phyloP scores from a whole-genome alignment of 371 early-diverging fungal genomes.

The Mortierella polycephala region DNA sequence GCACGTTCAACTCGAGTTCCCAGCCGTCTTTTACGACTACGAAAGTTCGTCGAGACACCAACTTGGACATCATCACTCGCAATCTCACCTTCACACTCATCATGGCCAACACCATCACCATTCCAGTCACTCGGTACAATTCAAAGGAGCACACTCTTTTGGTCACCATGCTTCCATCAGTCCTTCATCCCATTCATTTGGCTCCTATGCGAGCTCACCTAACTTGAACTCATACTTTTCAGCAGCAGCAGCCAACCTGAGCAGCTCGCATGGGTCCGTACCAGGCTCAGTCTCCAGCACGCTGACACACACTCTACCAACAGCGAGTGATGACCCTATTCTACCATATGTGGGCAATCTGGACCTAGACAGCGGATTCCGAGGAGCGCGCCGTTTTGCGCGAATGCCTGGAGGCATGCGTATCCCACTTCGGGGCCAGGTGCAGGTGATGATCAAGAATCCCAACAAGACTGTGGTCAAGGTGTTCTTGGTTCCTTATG shows the following conservation, averaged over 20 bases:
- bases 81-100: constrained; percentile 7
- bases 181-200: constrained; percentile 19
- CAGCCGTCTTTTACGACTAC: constrained; percentile 80
- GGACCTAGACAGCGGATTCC: constrained; percentile 65
- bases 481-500: constrained; percentile 84
- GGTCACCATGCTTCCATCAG: constrained; percentile 16
- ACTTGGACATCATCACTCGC: constrained; percentile 11
- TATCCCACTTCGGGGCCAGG: constrained; percentile 81
- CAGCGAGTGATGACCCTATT: constrained; percentile 56
- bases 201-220: constrained; percentile 34
- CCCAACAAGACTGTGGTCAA: constrained; percentile 83
- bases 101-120: constrained; percentile 16
- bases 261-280: constrained; percentile 12
- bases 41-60: constrained; percentile 34
- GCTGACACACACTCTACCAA: constrained; percentile 31
- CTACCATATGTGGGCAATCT: constrained; percentile 76
- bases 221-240: constrained; percentile 14
- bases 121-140: constrained; percentile 5
- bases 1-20: constrained; percentile 74
- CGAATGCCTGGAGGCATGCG: constrained; percentile 68
- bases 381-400: constrained; percentile 52
- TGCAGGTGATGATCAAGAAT: constrained; percentile 88
- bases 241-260: constrained; percentile 5
- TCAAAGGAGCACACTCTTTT: constrained; percentile 10
- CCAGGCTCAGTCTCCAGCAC: constrained; percentile 3